Evolutionary conservation across 768 basidiomycete species (phyloP).

Genomic region (Tremella fuciformis): DNA sequence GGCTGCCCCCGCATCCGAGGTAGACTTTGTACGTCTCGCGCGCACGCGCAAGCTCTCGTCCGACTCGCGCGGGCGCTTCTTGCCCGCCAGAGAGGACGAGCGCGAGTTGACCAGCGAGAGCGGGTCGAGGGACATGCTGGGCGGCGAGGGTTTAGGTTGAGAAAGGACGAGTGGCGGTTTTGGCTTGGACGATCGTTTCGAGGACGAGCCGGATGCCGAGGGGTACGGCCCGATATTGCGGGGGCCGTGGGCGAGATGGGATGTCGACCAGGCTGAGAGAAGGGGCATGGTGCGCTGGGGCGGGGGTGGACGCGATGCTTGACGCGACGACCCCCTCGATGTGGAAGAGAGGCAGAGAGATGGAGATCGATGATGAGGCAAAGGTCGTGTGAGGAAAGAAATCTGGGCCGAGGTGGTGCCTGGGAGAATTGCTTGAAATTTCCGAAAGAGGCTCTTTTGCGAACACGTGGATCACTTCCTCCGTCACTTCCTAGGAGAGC

Average conservation of each 20-base stretch:
- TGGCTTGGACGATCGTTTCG: constrained; percentile 1
- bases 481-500: no score
- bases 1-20: constrained; percentile 31
- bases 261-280: constrained; percentile 30
- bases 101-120: constrained; percentile 23
- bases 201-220: background rate
- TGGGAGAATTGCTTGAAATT: no score
- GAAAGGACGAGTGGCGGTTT: constrained; percentile 10
- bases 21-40: constrained; percentile 45
- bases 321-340: no score
- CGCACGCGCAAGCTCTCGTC: constrained; percentile 22
- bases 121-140: constrained; percentile 22
- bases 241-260: constrained; percentile 8
- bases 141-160: constrained; percentile 7
- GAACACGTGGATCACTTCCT: no score
- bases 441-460: no score
- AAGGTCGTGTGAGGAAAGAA: no score
- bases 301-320: no score
- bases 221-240: background rate
- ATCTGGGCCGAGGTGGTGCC: no score
- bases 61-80: constrained; percentile 39
- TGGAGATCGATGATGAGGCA: no score
- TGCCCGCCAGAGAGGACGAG: constrained; percentile 36
- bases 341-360: no score
- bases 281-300: background rate